Evolutionary conservation across 2,329 filamentous ascomycete genomes (phyloP), one percentile per base, ranked within the genome.

Genomic region (Fusarium torreyae): DNA sequence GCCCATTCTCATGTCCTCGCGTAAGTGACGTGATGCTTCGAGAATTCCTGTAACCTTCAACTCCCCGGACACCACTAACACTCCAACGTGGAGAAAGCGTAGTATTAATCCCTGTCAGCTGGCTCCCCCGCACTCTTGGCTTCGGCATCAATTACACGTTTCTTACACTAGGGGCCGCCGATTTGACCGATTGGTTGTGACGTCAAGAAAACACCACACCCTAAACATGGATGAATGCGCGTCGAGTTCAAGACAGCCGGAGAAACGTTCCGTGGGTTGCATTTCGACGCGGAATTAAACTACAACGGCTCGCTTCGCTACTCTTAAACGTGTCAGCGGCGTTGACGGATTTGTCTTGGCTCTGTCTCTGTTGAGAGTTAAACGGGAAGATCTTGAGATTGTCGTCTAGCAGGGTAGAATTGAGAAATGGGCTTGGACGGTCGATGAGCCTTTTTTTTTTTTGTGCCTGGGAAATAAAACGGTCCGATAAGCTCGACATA

Each of bases 141-240:
- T 51, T 49, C 53, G 31, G 57, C 52, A 31, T 56, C 51, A 60
- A 48, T 49, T 34, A 31, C 38, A 63, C 45, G 52, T 31, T 51
- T 51, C 42, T 61, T 54, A 45, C 22, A 53, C 28, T 53, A 57
- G 51, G 52, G 18, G 50, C 60, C 34, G 39, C 57, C 46, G 54
- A 63, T 66, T 63, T 69, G 65, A 42, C 68, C 58, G 66, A 73
- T 73, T 70, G 58, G 63, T 54, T 40, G 63, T 74, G 71, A 74
- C 67, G 71, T 74, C 69, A 74, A 63, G 18, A 20, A 20, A 28
- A 40, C n/a, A 17, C 36, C 46, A 26, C 40, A 28, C 22, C 26
- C 9, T 10, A 10, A 28, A 10, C 26, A 28, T 28, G 26, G 26
- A 28, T 28, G 9, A 28, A 28, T 28, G 26, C 26, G 26, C 26